Evolutionary conservation across 129 eudicot genomes (phyloP).

Genomic region (Flaveria ramosissima): DNA sequence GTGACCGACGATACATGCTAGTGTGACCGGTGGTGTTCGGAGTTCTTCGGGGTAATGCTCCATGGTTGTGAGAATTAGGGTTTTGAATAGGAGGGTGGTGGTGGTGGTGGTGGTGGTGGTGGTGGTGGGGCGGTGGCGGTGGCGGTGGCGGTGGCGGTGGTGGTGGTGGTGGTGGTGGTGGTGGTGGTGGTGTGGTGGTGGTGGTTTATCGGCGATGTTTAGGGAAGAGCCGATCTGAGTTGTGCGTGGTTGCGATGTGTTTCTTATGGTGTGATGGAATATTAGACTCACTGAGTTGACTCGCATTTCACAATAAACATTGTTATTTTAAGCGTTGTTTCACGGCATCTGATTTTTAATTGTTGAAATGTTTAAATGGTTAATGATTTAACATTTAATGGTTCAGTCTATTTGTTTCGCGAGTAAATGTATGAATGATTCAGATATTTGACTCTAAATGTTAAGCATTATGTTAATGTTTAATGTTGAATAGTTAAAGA

Average conservation of each 20-base stretch:
- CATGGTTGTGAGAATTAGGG: conserved; percentile 46
- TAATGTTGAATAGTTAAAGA: too few relatives aligned
- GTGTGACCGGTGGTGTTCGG: conserved; percentile 90
- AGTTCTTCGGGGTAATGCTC: conserved; percentile 91
- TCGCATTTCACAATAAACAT: neutral
- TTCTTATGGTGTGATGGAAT: conserved; percentile 8
- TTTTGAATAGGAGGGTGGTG: too few relatives aligned
- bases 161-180: conserved; percentile 18
- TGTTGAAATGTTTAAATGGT: too few relatives aligned
- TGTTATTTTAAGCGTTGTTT: too few relatives aligned
- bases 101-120: too few relatives aligned
- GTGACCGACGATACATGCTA: conserved; percentile 63
- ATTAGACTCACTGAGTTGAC: conserved; percentile 30
- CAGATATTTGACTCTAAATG: too few relatives aligned
- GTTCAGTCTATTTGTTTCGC: too few relatives aligned
- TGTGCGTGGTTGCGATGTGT: conserved; percentile 5
- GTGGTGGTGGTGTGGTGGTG: conserved; percentile 1
- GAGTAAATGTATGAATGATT: too few relatives aligned
- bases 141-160: neutral
- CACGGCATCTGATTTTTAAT: too few relatives aligned
- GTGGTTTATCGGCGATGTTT: conserved; percentile 27
- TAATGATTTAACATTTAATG: too few relatives aligned
- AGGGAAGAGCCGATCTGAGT: conserved; percentile 16
- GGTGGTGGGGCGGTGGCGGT: too few relatives aligned
- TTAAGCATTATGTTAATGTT: too few relatives aligned